Base-by-base conservation (phyloP, 2,329 filamentous ascomycete species). In the Diaporthe batatas region DNA sequence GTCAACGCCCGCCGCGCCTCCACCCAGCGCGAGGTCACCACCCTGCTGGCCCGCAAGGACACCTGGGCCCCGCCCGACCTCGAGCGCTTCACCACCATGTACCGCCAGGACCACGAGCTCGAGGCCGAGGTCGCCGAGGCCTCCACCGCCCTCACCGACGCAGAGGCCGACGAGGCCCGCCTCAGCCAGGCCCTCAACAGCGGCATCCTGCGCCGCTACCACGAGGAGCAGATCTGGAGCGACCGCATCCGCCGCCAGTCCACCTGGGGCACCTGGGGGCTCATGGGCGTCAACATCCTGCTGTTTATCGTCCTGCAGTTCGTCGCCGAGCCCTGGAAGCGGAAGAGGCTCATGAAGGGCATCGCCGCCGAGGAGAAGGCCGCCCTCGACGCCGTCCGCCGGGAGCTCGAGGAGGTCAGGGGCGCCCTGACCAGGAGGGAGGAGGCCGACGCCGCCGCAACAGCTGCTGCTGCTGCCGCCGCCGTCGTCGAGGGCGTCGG, bases 181-280 rank as follows among this genome's bases (percentile, higher is more conserved):
- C 89, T 95, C 0, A 90, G 91, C 71, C 90, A 91, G 68, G 89
- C 91, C 78, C 85, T 99, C 70, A 96, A 93, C 80, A 91, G 92
- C 75, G 91, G 92, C 67, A 98, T 98, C 77, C 86, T 98, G 68
- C 93, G 93, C 75, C 91, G 97, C 74, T 99, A 99, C 83, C 96
- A 99, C 82, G 96, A 99, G 84, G 96, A 99, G 85, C 96, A 99
- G 85, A 97, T 99, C 72, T 99, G 96, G 96, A 97, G 94, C 80
- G 96, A 99, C 81, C 96, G 97, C 78, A 99, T 99, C 80, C 89
- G 96, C 47, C 89, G 96, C 76, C 98, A 98, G 87, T 96, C 93
- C 81, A 99, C 96, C 0, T 99, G 96, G 96, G 96, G 97, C 47
- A 99, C 96, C 0, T 98, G 97, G 91, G 96, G 96, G 0, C 85